Evolutionary conservation across 495 filamentous ascomycete genomes (phyloP).

Genomic region (Clavariopsis aquatica): DNA sequence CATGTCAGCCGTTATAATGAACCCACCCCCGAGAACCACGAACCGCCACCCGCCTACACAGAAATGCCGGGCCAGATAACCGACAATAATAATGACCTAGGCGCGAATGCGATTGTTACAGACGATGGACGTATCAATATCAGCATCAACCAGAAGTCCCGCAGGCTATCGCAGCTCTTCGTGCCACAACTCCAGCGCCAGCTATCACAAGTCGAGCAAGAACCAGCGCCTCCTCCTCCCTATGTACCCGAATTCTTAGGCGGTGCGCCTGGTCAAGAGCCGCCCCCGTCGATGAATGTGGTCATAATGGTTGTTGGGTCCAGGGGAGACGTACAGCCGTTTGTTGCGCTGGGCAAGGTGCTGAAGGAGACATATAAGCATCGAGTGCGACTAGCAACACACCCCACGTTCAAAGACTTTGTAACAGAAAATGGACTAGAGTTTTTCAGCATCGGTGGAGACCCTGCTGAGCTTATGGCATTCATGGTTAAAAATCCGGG

Average conservation of each 20-base stretch:
- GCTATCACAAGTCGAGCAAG: constrained; percentile 48
- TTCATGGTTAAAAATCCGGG: constrained; percentile 53
- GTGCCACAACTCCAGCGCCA: constrained; percentile 65
- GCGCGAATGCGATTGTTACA: constrained; percentile 56
- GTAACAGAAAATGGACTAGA: constrained; percentile 57
- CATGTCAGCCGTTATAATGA: background rate
- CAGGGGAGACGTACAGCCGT: constrained; percentile 58
- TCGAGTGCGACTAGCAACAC: constrained; percentile 65
- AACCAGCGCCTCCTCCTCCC: constrained; percentile 53
- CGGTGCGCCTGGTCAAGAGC: constrained; percentile 59
- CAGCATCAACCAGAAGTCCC: constrained; percentile 67
- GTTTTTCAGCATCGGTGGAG: constrained; percentile 66
- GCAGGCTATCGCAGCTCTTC: constrained; percentile 64
- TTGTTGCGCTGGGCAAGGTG: constrained; percentile 56
- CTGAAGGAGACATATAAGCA: constrained; percentile 49
- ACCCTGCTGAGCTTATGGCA: constrained; percentile 65
- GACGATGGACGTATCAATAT: constrained; percentile 75
- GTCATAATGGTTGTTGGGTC: constrained; percentile 59
- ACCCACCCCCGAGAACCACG: constrained; percentile 12
- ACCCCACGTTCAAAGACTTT: constrained; percentile 61
- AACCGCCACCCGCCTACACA: constrained; percentile 55
- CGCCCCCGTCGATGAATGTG: constrained; percentile 51
- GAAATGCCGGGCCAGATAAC: constrained; percentile 53
- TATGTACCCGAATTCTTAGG: constrained; percentile 65
- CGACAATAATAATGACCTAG: constrained; percentile 54